Conservation (phyloP, 768 basidiomycete genomes). For the Sistotremastrum niveocremeum region DNA sequence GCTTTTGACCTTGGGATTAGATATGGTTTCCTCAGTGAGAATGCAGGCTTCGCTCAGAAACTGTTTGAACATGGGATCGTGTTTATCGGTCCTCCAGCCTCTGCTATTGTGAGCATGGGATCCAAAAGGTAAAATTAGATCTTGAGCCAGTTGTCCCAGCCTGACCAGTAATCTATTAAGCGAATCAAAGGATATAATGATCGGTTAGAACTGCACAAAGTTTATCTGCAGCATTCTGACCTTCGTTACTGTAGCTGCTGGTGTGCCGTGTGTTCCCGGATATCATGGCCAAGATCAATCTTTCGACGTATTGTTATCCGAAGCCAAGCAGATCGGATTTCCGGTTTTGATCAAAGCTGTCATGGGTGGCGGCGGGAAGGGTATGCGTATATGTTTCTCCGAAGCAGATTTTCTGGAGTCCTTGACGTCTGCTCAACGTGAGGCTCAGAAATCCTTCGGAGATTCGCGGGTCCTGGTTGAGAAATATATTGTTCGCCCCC, state of each 20-base stretch:
- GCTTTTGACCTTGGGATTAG: conserved; percentile 19
- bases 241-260: conserved; percentile 42
- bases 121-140: conserved; percentile 60
- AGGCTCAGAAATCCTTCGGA: conserved; percentile 78
- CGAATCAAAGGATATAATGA: conserved; percentile 94
- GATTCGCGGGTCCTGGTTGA: conserved; percentile 81
- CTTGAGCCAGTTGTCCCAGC: background rate
- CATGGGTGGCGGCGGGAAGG: conserved; percentile 91
- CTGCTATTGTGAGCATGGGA: conserved; percentile 88
- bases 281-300: conserved; percentile 83
- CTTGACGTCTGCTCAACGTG: conserved; percentile 76
- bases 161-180: conserved; percentile 21
- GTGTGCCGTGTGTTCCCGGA: conserved; percentile 87
- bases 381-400: conserved; percentile 73
- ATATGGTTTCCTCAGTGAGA: conserved; percentile 89
- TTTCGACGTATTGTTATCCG: conserved; percentile 47
- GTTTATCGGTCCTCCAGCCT: conserved; percentile 83
- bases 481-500: conserved; percentile 74
- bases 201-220: conserved; percentile 27
- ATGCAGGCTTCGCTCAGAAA: conserved; percentile 63
- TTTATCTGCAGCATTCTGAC: conserved; percentile 2
- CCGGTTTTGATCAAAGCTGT: conserved; percentile 95
- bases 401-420: conserved; percentile 66
- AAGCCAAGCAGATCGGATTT: conserved; percentile 69
- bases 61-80: conserved; percentile 70